phyloP scores from a whole-genome alignment of 495 filamentous ascomycete genomes.

The Zalerion maritima region DNA sequence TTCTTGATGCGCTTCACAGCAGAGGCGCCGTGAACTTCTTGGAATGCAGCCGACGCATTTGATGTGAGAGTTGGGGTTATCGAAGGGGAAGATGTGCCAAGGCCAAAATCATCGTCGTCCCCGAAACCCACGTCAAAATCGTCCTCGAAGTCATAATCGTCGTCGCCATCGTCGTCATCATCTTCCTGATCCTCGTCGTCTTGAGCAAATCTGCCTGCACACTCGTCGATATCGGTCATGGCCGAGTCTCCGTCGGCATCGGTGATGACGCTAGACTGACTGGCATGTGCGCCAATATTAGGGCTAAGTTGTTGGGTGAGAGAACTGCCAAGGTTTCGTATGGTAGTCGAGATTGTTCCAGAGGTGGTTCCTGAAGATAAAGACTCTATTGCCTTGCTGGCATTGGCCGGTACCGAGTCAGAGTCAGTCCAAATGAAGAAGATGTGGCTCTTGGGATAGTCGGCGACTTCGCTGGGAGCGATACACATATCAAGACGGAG shows the following conservation, averaged over 20 bases:
- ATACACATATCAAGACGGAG: constrained; percentile 2
- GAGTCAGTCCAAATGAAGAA: constrained; percentile 46
- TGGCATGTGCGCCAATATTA: constrained; percentile 15
- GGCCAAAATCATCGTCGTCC: constrained; percentile 8
- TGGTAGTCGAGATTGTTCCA: constrained; percentile 12
- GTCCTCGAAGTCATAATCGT: constrained; percentile 15
- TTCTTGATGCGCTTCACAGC: constrained; percentile 33
- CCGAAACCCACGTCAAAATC: no score
- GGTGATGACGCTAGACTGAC: constrained; percentile 19
- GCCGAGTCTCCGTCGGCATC: constrained; percentile 21
- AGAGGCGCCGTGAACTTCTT: no score
- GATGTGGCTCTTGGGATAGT: constrained; percentile 49
- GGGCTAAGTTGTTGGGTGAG: constrained; percentile 13
- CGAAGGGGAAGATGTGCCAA: constrained; percentile 1
- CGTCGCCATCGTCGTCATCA: constrained; percentile 15
- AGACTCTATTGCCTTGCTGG: constrained; percentile 35
- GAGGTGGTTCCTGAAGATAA: constrained; percentile 24
- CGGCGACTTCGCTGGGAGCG: constrained; percentile 33
- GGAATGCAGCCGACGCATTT: constrained; percentile 2
- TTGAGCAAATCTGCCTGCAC: constrained; percentile 3
- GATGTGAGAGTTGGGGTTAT: background rate
- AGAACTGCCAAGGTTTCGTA: background rate
- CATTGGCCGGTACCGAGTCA: constrained; percentile 28
- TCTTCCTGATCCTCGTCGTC: constrained; percentile 13
- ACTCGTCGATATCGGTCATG: constrained; percentile 17